Evolutionary conservation across 495 filamentous ascomycete genomes (phyloP), one percentile per base, ranked within the genome.

Genomic region (Bryoglossum gracile): DNA sequence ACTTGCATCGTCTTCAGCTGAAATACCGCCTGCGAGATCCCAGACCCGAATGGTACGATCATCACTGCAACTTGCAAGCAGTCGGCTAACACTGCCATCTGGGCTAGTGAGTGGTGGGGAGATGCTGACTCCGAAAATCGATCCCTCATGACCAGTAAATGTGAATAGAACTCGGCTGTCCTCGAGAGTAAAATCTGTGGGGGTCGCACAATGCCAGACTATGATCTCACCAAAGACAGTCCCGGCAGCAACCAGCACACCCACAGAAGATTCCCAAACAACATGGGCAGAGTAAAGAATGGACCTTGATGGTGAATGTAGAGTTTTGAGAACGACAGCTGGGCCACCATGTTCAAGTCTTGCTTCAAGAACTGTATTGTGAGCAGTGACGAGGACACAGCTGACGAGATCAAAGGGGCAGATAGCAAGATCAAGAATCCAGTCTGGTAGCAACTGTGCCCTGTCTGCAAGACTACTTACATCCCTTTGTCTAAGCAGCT

Each of bases 181-280:
- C 10, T 42, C 17, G 14, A 52, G 53, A n/a, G 33, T 8, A 3
- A 42, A 24, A 8, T 19, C 13, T 35, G 54, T 34, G 5, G 24
- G 17, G 18, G 73, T 54, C 34, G 70, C 64, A 55, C 80, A 86
- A 49, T 84, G 90, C 91, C 90, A 97, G 2, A 95, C 75, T 10
- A 95, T 69, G 22, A 96, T 84, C 62, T 97, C 89, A 1, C 92
- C 92, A 63, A 95, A 96, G 0, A 87, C 89, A 0, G 94, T 96
- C 0, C 92, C 92, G 1, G 86, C 84, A 22, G 88, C 86, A 11
- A 95, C 73, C 21, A 97, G 70, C 26, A 95, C 61, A 33, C 68
- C 66, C 33, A 71, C 74, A 2, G 62, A 18, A 9, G 74, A 72
- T n/a, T 78, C 62, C 61, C 77, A 79, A 32, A 74, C 58, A 18